Base-by-base conservation (phyloP, 805 yeast genomes). In the Kazachstania bromeliacearum region DNA sequence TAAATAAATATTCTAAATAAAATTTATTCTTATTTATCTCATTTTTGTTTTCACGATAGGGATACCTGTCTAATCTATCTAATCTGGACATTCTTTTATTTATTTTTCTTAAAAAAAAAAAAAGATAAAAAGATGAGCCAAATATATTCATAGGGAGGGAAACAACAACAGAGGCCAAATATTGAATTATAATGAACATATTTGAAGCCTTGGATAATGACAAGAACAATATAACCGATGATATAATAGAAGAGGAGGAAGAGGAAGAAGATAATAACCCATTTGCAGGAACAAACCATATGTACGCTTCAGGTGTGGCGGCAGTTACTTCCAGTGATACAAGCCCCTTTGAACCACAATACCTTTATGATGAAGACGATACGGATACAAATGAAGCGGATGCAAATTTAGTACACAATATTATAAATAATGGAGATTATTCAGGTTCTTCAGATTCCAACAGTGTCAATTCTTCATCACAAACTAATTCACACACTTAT, bases 251-350 rank as follows among this genome's bases (percentile, higher is more conserved):
- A 7, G 13, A 10, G 14, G 27, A 22, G 40, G 42, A 39, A 14
- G 59, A 53, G 9, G 64, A 57, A 37, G 65, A 61, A 35, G 63
- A 61, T 42, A 62, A 61, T 39, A 62, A 62, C 36, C 67, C 67
- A 1, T 62, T 61, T 38, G 44, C 55, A 8, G 67, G 67, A 2
- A 56, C 63, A 6, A 49, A 48, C 16, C 67, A 62, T 38, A 40
- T 59, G 35, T 62, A 50, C 42, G 64, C 67, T 0, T 51, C 61
- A 4, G 67, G 67, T 4, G 53, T 62, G 10, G 57, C 54, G 9
- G 13, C 29, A 8, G 15, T 10, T 8, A 10, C 17, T 10, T 8
- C 9, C 15, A 26, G 17, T 8, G 29, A 12, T 10, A 3, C 14
- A 17, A 8, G 19, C 6, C 20, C 24, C 7, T 18, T 24, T 5